Base-by-base conservation (phyloP, 352 stramenopile genomes). In the Pythium scleroteichum region DNA sequence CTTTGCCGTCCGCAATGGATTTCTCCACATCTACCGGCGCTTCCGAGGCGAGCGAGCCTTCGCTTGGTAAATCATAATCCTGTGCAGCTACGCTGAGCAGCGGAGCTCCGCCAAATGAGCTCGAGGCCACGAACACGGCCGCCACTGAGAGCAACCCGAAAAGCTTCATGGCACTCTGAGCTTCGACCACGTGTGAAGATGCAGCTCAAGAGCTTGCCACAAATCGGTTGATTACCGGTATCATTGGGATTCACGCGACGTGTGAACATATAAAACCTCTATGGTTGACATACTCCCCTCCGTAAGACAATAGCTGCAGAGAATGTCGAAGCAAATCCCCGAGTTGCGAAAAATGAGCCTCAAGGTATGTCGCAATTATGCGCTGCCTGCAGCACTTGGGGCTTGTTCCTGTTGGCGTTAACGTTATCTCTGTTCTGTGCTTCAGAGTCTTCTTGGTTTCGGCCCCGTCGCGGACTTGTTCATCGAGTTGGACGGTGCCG, bases 371-470 rank as follows among this genome's bases (percentile, higher is more conserved):
- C n/a, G 19, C 26, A 3, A 12, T 22, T 35, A 5, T 35, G 29
- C 29, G 29, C 29, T 35, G 29, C 29, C n/a, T 35, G 29, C 29
- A 35, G 29, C 29, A 35, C 29, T 35, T 10, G 29, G 29, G 29
- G 5, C 29, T 35, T 35, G 29, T 29, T 49, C 29, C 41, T 51
- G 14, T n/a, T n/a, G n/a, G n/a, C n/a, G n/a, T n/a, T n/a, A n/a
- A n/a, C n/a, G n/a, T n/a, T n/a, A n/a, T n/a, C n/a, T n/a, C n/a
- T n/a, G n/a, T n/a, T n/a, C n/a, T 59, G 22, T 23, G 35, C 35
- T 16, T 22, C 59, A 88, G 78, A 86, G 76, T 53, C 64, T 88
- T 13, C 81, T 88, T 17, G 72, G 66, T 56, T 87, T 88, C 46
- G 76, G 79, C 1, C 59, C 79, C 16, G 67, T 75, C 13, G 75